Conservation (phyloP, 2,329 filamentous ascomycete species). For the Neopestalotiopsis sp. region DNA sequence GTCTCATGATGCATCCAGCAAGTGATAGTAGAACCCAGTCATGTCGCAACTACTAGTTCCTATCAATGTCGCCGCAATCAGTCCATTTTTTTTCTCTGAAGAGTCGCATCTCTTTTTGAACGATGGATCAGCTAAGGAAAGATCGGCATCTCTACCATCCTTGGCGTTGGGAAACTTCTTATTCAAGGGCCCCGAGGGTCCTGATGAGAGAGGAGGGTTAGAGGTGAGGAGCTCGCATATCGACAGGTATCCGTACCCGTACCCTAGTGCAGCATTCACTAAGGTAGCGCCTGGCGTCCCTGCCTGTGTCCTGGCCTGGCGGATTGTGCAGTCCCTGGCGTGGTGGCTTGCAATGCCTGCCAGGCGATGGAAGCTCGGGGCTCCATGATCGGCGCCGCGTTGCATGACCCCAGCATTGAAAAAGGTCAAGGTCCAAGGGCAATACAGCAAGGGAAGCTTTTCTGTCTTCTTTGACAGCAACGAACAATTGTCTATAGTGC, state of each 20-base stretch:
- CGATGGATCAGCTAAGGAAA: constrained; percentile 7
- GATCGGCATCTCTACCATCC: constrained; percentile 14
- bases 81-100: not conserved
- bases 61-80: constrained; percentile 15
- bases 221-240: not conserved
- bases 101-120: not conserved
- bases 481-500: not conserved
- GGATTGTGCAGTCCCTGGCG: not conserved
- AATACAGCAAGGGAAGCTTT: not conserved
- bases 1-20: not conserved
- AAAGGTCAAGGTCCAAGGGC: not conserved
- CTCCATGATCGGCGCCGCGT: not conserved
- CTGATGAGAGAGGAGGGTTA: not conserved
- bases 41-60: not conserved
- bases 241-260: not conserved
- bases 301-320: too few species aligned
- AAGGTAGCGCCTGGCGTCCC: not conserved
- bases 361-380: not conserved
- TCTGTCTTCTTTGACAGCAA: too few species aligned
- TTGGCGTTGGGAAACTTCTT: constrained; percentile 13
- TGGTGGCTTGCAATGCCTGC: not conserved
- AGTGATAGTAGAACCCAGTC: not conserved
- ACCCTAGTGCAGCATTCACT: not conserved
- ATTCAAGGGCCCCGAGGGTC: not conserved
- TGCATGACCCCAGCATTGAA: not conserved